A percentile compares a stretch with the other conserved stretches of the same genome.
Conservation (phyloP, 2,329 filamentous ascomycete species). For the Epichloe bromicola region DNA sequence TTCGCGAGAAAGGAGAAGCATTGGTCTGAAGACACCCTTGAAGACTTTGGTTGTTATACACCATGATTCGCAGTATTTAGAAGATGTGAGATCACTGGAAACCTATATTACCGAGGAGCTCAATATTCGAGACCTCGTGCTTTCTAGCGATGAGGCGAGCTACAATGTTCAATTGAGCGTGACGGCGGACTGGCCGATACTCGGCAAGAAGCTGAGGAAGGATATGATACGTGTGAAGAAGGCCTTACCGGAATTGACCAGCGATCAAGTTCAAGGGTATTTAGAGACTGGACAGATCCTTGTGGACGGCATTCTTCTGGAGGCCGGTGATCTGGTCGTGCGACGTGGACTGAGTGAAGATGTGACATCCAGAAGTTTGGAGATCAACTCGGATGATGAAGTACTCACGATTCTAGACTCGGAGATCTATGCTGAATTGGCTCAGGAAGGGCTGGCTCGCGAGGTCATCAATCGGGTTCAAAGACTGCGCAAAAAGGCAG, state of each 20-base stretch:
- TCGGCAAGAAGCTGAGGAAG: slow-evolving; percentile 97
- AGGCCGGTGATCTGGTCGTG: slow-evolving; percentile 66
- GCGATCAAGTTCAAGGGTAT: slow-evolving; percentile 70
- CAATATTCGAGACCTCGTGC: slow-evolving; percentile 73
- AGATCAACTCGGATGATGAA: slow-evolving; percentile 80
- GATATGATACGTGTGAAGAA: slow-evolving; percentile 87
- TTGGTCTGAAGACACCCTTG: slow-evolving; percentile 81
- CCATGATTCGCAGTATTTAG: slow-evolving; percentile 66
- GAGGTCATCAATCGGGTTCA: slow-evolving; percentile 93
- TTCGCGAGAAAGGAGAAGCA: slow-evolving; percentile 69
- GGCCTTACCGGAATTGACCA: slow-evolving; percentile 66
- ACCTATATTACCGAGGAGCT: slow-evolving; percentile 86
- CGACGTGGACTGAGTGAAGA: slow-evolving; percentile 66
- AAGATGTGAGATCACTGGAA: slow-evolving; percentile 75
- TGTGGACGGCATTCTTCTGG: slow-evolving; percentile 76
- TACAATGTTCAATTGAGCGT: slow-evolving; percentile 91
- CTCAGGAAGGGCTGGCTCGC: slow-evolving; percentile 75
- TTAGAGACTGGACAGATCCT: slow-evolving; percentile 59
- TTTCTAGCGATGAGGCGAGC: slow-evolving; percentile 75
- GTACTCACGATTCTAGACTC: slow-evolving; percentile 85
- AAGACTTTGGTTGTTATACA: slow-evolving; percentile 86
- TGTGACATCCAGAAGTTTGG: slow-evolving; percentile 57
- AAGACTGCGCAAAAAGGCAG: slow-evolving; percentile 87
- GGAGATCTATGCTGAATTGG: slow-evolving; percentile 70
- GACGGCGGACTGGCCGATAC: slow-evolving; percentile 79